These are phyloP conservation scores for Stevia rebaudiana DNA, from an alignment of 140 eudicot genomes.

Conservation along the genomic window DNA sequence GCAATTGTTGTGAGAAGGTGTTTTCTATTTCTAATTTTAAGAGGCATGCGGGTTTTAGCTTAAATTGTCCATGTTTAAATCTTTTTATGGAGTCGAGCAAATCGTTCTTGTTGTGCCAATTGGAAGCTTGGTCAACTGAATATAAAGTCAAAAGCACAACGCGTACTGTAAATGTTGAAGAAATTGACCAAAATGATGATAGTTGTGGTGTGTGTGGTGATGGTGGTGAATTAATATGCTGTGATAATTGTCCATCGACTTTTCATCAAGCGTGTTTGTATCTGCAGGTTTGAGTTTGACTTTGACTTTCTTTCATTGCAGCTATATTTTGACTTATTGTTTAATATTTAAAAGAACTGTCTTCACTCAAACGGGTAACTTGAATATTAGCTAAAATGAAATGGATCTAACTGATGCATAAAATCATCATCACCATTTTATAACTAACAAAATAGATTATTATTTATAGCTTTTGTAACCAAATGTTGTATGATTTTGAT, in stretches of 20 bases:
- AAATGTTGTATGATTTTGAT: background rate
- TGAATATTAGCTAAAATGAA: background rate
- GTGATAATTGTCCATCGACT: slow-evolving; percentile 94
- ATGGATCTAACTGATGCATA: background rate
- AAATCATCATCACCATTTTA: background rate
- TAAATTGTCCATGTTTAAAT: slow-evolving; percentile 69
- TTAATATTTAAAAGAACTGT: background rate
- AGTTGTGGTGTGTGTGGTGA: slow-evolving; percentile 95
- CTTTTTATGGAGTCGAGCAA: slow-evolving; percentile 76
- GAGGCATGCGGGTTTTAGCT: slow-evolving; percentile 72
- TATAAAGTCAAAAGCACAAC: slow-evolving; percentile 58
- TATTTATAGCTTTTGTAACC: background rate
- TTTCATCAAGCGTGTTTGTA: slow-evolving; percentile 79
- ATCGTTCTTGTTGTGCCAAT: slow-evolving; percentile 65
- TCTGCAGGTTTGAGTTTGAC: slow-evolving; percentile 67
- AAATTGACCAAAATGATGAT: slow-evolving; percentile 76
- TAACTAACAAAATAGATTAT: too few species aligned
- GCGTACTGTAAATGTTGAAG: slow-evolving; percentile 35
- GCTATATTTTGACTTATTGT: background rate
- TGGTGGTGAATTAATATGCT: slow-evolving; percentile 88
- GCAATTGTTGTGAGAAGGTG: slow-evolving; percentile 64
- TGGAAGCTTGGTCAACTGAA: slow-evolving; percentile 96
- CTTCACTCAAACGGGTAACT: background rate
- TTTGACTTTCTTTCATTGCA: slow-evolving; percentile 23
- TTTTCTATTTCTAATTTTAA: slow-evolving; percentile 69